phyloP scores from a whole-genome alignment of 495 filamentous ascomycete genomes.

The Geopyxis carbonaria region DNA sequence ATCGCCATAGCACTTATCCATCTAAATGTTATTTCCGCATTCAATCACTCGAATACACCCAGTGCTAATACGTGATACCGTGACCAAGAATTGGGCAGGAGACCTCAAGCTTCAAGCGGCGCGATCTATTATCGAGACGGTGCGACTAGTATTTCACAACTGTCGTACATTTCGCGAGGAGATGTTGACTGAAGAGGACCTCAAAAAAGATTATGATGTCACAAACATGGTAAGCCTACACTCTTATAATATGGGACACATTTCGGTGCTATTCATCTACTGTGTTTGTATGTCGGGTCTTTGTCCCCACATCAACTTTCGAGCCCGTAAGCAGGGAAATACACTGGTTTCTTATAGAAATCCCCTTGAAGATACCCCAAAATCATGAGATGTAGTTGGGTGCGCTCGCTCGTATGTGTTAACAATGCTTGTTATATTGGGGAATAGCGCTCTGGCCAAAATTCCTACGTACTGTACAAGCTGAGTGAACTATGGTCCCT shows the following conservation, averaged over 20 bases:
- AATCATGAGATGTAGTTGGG: too few relatives aligned
- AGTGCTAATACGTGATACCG: slow-evolving; percentile 6
- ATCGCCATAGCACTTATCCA: too few relatives aligned
- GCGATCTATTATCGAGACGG: slow-evolving; percentile 21
- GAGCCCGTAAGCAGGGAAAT: too few relatives aligned
- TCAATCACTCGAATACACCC: not conserved
- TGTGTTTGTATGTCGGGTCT: not conserved
- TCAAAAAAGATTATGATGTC: slow-evolving; percentile 44
- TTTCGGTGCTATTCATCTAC: not conserved
- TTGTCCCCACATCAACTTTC: slow-evolving; percentile 3
- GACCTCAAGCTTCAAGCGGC: slow-evolving; percentile 60
- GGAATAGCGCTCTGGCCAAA: too few relatives aligned
- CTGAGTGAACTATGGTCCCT: too few relatives aligned
- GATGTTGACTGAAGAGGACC: slow-evolving; percentile 29
- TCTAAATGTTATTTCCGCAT: slow-evolving; percentile 1
- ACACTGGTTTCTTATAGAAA: too few relatives aligned
- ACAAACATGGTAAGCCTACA: slow-evolving; percentile 83
- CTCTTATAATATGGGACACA: too few relatives aligned
- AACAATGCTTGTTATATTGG: too few relatives aligned
- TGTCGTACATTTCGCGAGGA: slow-evolving; percentile 44
- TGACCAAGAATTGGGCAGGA: slow-evolving; percentile 82
- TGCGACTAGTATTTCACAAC: slow-evolving; percentile 18
- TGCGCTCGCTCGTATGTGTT: too few relatives aligned
- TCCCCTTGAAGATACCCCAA: too few relatives aligned
- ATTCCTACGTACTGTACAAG: too few relatives aligned